Evolutionary conservation across 2,329 filamentous ascomycete genomes (phyloP).

Genomic region (Neofusicoccum sp.): DNA sequence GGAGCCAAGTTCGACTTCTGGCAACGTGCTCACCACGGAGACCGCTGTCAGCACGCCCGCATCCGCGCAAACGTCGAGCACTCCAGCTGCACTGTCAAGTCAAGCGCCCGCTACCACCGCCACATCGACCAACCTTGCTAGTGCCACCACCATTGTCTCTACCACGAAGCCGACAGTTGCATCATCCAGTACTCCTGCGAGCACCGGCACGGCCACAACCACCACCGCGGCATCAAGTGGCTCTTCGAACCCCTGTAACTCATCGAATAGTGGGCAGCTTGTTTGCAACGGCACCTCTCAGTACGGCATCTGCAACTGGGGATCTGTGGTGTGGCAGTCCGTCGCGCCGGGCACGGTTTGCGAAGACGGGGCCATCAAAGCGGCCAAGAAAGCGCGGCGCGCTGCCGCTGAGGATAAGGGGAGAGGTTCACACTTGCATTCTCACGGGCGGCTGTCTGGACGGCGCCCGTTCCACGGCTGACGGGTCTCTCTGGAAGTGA

Average conservation of each 20-base stretch:
- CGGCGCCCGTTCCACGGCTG: not conserved
- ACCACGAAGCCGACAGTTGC: conserved; percentile 18
- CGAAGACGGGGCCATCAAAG: conserved; percentile 41
- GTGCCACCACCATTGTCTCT: conserved; percentile 26
- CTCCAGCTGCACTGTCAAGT: not conserved
- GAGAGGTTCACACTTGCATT: not conserved
- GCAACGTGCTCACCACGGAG: not conserved
- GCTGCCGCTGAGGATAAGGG: not conserved
- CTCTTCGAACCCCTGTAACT: not conserved
- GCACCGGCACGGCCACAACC: not conserved
- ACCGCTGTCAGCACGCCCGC: conserved; percentile 31
- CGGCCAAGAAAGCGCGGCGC: not conserved
- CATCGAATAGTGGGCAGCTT: not conserved
- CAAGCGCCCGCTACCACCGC: conserved; percentile 26
- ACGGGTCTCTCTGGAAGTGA: not conserved
- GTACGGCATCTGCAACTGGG: conserved; percentile 49
- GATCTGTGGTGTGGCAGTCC: conserved; percentile 36
- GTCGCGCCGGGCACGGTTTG: conserved; percentile 50
- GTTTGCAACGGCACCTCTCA: conserved; percentile 36
- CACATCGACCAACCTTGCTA: conserved; percentile 24
- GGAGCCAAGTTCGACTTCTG: not conserved
- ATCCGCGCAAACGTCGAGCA: not conserved
- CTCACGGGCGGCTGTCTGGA: not conserved
- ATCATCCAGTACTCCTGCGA: not conserved
- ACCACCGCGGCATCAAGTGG: not conserved